These are phyloP conservation scores for Mycena amicta DNA, from an alignment of 768 basidiomycete species.

Conservation along the genomic window DNA sequence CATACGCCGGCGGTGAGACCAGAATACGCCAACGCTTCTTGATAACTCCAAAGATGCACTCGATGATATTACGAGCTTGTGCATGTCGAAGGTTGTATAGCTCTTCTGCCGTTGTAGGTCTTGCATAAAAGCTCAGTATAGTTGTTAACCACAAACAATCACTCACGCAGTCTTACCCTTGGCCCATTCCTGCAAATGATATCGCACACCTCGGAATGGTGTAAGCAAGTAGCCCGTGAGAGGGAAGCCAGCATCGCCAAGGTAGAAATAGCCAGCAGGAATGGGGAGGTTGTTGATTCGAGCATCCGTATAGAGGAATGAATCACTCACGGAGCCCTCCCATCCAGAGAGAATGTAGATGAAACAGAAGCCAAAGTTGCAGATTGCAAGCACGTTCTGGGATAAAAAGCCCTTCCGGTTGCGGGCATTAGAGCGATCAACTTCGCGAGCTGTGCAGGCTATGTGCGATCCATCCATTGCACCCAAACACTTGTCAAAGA, in stretches of 20 bases:
- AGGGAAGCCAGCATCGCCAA: conserved; percentile 36
- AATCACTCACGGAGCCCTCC: conserved; percentile 34
- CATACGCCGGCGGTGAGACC: conserved; percentile 8
- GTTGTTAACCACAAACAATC: background rate
- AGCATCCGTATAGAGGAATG: conserved; percentile 27
- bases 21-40: conserved; percentile 26
- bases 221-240: conserved; percentile 27
- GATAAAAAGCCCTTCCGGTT: conserved; percentile 31
- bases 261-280: conserved; percentile 29
- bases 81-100: conserved; percentile 22
- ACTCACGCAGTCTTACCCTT: conserved; percentile 6
- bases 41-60: conserved; percentile 20
- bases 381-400: conserved; percentile 34
- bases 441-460: conserved; percentile 9
- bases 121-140: background rate
- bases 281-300: conserved; percentile 24
- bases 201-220: conserved; percentile 32
- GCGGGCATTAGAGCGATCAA: conserved; percentile 9
- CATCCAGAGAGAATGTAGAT: conserved; percentile 35
- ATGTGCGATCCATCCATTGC: conserved; percentile 36
- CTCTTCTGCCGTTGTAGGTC: conserved; percentile 14
- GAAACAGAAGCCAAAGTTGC: conserved; percentile 29
- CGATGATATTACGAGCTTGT: conserved; percentile 17
- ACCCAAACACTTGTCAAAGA: conserved; percentile 28
- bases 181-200: conserved; percentile 38